Percentiles rank a stretch among this genome's conserved stretches.
Evolutionary conservation across 768 basidiomycete genomes (phyloP).

Genomic region (Serendipita vermifera): DNA sequence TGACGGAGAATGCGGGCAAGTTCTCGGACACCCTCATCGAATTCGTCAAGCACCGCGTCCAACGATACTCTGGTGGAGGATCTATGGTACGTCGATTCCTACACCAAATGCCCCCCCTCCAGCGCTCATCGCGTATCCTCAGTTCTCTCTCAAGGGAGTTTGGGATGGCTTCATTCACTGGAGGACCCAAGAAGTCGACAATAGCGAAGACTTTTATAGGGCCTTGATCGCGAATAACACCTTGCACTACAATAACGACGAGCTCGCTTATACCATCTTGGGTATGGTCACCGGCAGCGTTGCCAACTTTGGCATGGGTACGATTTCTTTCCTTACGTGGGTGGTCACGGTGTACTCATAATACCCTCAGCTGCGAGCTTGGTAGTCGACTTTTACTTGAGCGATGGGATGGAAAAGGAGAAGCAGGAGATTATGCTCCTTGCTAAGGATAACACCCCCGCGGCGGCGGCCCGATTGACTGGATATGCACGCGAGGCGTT

Average conservation of each 20-base stretch:
- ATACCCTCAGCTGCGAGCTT: too few species aligned
- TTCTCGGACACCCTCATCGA: slow-evolving; percentile 41
- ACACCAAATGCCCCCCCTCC: too few species aligned
- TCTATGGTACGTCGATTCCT: slow-evolving; percentile 24
- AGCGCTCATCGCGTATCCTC: slow-evolving; percentile 19
- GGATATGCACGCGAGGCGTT: slow-evolving; percentile 43
- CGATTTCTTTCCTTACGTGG: slow-evolving; percentile 25
- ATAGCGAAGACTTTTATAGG: slow-evolving; percentile 26
- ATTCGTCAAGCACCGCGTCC: slow-evolving; percentile 43
- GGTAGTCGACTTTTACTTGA: slow-evolving; percentile 50
- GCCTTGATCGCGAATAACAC: slow-evolving; percentile 14
- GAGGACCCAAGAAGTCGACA: slow-evolving; percentile 62
- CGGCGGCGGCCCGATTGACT: slow-evolving; percentile 24
- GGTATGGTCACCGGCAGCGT: slow-evolving; percentile 56
- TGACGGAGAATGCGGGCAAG: slow-evolving; percentile 37
- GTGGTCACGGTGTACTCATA: not conserved
- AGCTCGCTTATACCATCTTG: slow-evolving; percentile 54
- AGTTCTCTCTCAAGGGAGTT: slow-evolving; percentile 75
- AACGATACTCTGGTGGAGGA: slow-evolving; percentile 28
- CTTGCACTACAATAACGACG: slow-evolving; percentile 32
- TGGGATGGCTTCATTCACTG: slow-evolving; percentile 49
- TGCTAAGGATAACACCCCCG: slow-evolving; percentile 15
- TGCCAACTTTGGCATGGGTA: slow-evolving; percentile 59
- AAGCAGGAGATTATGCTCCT: slow-evolving; percentile 25
- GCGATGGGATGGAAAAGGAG: slow-evolving; percentile 30